Evolutionary conservation across 805 yeast species (phyloP).

Genomic region (Scheffersomyces spartinae): DNA sequence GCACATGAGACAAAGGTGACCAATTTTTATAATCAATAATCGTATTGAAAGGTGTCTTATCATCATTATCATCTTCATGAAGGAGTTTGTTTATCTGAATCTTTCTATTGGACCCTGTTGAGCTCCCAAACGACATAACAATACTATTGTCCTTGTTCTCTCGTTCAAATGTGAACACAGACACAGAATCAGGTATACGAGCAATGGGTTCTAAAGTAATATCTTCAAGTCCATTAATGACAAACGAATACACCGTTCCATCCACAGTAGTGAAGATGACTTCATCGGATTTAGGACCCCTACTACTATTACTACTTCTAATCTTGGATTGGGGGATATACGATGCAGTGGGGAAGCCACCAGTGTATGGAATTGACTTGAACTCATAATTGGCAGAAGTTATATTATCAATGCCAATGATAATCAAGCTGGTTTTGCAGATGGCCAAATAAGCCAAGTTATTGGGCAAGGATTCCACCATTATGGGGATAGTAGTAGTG

Average conservation of each 20-base stretch:
- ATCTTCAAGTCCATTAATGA: constrained; percentile 7
- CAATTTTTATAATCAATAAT: constrained; percentile 23
- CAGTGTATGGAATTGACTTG: constrained; percentile 7
- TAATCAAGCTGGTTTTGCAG: constrained; percentile 12
- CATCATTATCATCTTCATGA: constrained; percentile 5
- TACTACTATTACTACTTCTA: constrained; percentile 2
- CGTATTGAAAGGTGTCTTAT: constrained; percentile 4
- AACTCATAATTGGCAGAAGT: constrained; percentile 29
- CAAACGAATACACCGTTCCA: constrained; percentile 21
- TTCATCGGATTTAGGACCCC: constrained; percentile 12
- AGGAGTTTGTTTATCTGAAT: constrained; percentile 14
- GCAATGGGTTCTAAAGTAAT: constrained; percentile 12
- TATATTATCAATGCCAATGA: constrained; percentile 26
- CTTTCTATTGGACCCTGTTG: constrained; percentile 22
- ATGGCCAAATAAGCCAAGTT: constrained; percentile 24
- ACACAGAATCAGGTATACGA: constrained; percentile 21
- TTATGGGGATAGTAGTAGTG: constrained; percentile 21
- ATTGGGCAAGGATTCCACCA: constrained; percentile 18
- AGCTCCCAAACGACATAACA: constrained; percentile 23
- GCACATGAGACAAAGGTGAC: constrained; percentile 28
- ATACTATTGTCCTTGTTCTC: constrained; percentile 7
- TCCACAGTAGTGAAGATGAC: constrained; percentile 21
- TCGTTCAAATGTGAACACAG: constrained; percentile 18
- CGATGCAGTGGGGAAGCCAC: constrained; percentile 25
- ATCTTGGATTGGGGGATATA: constrained; percentile 11